Percentiles rank a stretch among this genome's conserved stretches.
phyloP scores from a whole-genome alignment of 306 rosid species.

The Lathyrus oleraceus region DNA sequence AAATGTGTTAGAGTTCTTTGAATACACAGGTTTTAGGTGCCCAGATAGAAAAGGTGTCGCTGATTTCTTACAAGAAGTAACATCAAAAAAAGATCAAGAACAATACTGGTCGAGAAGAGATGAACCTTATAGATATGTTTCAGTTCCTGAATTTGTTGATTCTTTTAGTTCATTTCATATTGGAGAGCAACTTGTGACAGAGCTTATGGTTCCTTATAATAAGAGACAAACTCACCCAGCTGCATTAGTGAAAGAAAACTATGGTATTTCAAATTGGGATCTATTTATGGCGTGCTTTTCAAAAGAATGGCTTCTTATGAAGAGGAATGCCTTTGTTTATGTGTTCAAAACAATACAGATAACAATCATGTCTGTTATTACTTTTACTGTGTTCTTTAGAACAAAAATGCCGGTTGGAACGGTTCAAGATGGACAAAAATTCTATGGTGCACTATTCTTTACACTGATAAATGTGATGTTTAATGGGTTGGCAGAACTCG shows the following conservation, averaged over 20 bases:
- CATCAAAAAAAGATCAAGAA: conserved; percentile 79
- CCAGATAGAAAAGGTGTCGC: conserved; percentile 83
- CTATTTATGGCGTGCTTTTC: conserved; percentile 73
- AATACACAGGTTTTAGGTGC: conserved; percentile 57
- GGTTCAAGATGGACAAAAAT: conserved; percentile 55
- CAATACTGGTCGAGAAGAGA: conserved; percentile 65
- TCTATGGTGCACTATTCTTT: conserved; percentile 74
- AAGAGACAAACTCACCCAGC: conserved; percentile 58
- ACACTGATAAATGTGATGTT: conserved; percentile 66
- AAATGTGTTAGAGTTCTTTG: conserved; percentile 62
- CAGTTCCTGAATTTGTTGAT: conserved; percentile 55
- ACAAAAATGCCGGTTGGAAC: conserved; percentile 64
- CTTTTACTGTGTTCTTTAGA: conserved; percentile 63
- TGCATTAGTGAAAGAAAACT: conserved; percentile 66
- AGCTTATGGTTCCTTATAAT: conserved; percentile 60
- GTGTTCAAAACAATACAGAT: conserved; percentile 62
- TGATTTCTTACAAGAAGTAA: conserved; percentile 85
- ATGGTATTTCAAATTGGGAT: conserved; percentile 67
- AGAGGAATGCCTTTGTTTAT: conserved; percentile 52
- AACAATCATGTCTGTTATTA: conserved; percentile 50
- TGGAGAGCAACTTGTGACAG: conserved; percentile 54
- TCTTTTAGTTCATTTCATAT: conserved; percentile 44
- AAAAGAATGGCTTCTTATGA: conserved; percentile 74
- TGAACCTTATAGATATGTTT: conserved; percentile 55
- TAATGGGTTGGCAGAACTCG: conserved; percentile 68